Base-by-base conservation (phyloP, 331 rosid genomes). In the Rosa hybrid region DNA sequence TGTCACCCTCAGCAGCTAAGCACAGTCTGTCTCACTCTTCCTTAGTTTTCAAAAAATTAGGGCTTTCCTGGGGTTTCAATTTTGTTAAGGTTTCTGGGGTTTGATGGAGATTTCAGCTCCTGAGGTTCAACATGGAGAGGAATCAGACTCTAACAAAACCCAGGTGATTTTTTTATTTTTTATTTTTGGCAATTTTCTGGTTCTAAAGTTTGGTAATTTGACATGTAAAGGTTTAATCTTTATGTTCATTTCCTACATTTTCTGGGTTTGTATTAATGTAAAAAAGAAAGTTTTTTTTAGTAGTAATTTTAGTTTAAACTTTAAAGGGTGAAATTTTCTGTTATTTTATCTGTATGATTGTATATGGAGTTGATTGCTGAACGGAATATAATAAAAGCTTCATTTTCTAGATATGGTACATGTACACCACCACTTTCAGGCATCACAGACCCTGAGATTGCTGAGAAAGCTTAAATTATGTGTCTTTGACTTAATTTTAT, bases 71-170 rank as follows among this genome's bases (percentile, higher is more conserved):
- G 30, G 45, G 42, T 11, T 71, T 71, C 59, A n/a, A 0, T 53
- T 45, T 79, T 39, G 38, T 12, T 21, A 5, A 12, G 53, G 70
- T 59, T 45, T 71, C 48, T 69, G 72, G 76, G 13, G 79, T 65
- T 50, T 81, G 59, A 88, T 86, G 92, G 90, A 85, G 45, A 81
- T 17, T 78, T 77, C 82, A 77, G 83, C 45, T 68, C 4, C 76
- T 50, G 83, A 83, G 81, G 85, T 83, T 72, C 82, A 41, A 77
- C 83, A 46, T 51, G 79, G 42, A 39, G 78, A 50, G 73, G 83
- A 74, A 76, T 79, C 68, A 41, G 71, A 86, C 45, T 62, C 86
- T 68, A 76, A 72, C 57, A 72, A 64, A 41, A 17, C 68, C 46
- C 88, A 85, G 91, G 94, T 88, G 78, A 84, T 12, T 59, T 59